phyloP scores from a whole-genome alignment of 164 flowering plant species.

The Tinospora cordifolia region DNA sequence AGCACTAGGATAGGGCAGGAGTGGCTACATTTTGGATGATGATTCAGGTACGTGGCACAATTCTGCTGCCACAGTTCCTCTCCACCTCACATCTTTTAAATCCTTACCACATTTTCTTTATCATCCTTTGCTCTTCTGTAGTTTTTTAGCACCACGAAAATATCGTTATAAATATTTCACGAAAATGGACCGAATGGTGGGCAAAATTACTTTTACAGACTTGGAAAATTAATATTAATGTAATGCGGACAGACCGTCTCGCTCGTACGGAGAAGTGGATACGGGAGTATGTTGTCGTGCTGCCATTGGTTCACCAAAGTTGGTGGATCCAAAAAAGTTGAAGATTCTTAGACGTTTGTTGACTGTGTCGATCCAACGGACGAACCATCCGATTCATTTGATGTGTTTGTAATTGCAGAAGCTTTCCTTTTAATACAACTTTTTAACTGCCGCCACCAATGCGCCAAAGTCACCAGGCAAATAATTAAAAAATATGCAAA shows the following conservation, averaged over 20 bases:
- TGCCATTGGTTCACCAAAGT: not conserved
- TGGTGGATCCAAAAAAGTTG: no score
- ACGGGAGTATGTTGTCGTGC: not conserved
- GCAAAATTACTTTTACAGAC: no score
- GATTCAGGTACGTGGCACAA: conserved; percentile 12
- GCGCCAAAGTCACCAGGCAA: not conserved
- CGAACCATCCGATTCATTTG: no score
- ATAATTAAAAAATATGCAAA: not conserved
- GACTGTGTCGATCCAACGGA: no score
- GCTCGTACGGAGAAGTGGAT: not conserved
- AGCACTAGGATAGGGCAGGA: conserved; percentile 20
- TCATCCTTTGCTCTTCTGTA: no score
- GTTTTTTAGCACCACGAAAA: no score
- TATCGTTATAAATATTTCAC: no score
- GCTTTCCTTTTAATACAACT: not conserved
- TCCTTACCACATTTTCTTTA: not conserved
- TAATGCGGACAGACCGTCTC: not conserved
- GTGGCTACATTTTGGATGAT: conserved; percentile 16
- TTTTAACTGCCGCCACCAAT: not conserved
- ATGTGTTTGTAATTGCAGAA: no score
- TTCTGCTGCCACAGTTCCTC: not conserved
- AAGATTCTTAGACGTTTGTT: no score
- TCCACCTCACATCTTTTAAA: not conserved
- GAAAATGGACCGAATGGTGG: no score
- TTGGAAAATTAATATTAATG: no score